Evolutionary conservation across 805 yeast genomes (phyloP).

Genomic region (Kluyveromyces starmeri): DNA sequence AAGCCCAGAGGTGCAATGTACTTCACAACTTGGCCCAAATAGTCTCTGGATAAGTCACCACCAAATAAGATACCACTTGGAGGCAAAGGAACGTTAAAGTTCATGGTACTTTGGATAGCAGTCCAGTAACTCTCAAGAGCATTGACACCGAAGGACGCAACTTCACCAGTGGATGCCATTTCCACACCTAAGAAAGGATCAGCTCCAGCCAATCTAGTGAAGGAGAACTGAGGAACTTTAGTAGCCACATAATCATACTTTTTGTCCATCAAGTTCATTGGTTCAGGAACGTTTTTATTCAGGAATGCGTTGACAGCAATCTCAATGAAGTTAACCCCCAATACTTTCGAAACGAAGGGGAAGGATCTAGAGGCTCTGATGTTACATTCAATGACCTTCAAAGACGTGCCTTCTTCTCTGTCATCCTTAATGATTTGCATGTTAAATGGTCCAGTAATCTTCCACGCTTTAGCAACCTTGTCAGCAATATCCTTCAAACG

Average conservation of each 20-base stretch:
- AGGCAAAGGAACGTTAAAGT: constrained; percentile 88
- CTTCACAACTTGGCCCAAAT: constrained; percentile 65
- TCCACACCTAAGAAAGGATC: constrained; percentile 99
- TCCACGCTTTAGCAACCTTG: constrained; percentile 90
- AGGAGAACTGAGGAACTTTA: constrained; percentile 97
- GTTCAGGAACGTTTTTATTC: constrained; percentile 59
- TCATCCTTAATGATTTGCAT: constrained; percentile 90
- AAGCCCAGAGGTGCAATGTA: constrained; percentile 62
- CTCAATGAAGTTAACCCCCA: constrained; percentile 90
- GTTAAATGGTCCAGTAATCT: constrained; percentile 95
- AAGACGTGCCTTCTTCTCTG: constrained; percentile 50
- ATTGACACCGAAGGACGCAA: constrained; percentile 91
- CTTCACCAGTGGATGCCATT: constrained; percentile 99
- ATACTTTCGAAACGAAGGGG: constrained; percentile 97
- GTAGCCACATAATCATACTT: constrained; percentile 82
- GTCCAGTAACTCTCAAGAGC: constrained; percentile 94
- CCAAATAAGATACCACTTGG: constrained; percentile 88
- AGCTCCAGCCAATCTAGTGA: constrained; percentile 97
- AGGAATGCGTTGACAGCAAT: constrained; percentile 85
- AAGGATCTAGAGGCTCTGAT: constrained; percentile 97
- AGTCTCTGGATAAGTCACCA: constrained; percentile 72
- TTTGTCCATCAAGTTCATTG: constrained; percentile 74
- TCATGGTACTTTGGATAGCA: constrained; percentile 93
- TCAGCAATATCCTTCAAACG: constrained; percentile 84
- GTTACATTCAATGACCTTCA: constrained; percentile 97